Conservation (phyloP, 257 asterid species). For the Solanum gracilifrons region DNA sequence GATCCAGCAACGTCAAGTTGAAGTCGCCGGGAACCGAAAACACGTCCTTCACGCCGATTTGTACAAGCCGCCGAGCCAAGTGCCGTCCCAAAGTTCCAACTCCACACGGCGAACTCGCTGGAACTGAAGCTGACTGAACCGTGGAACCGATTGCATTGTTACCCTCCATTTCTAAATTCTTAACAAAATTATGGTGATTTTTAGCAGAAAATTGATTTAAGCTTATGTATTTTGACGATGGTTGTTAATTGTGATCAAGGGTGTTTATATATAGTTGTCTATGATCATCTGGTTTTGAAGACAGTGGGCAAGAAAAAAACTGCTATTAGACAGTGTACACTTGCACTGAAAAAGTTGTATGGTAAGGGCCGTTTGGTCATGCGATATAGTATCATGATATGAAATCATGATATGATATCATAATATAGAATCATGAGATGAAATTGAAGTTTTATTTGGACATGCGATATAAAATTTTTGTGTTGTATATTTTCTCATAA, state of each 20-base stretch:
- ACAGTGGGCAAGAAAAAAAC: slow-evolving; percentile 25
- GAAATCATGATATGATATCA: too few species aligned
- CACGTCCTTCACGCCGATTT: slow-evolving; percentile 58
- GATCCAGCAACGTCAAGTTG: slow-evolving; percentile 51
- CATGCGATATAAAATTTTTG: too few species aligned
- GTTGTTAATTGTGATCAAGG: neutral
- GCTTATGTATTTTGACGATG: neutral
- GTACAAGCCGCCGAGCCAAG: slow-evolving; percentile 59
- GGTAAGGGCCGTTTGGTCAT: too few species aligned
- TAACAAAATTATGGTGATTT: neutral
- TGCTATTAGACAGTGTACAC: neutral
- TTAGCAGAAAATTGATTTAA: neutral
- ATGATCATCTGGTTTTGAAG: neutral
- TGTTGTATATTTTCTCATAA: too few species aligned
- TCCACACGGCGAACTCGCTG: neutral
- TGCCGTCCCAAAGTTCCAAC: slow-evolving; percentile 46
- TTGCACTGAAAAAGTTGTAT: neutral
- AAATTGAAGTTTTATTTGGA: too few species aligned
- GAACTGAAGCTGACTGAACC: slow-evolving; percentile 2
- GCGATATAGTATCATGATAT: too few species aligned
- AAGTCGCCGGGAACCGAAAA: slow-evolving; percentile 80
- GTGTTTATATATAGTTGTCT: neutral
- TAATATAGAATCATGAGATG: too few species aligned
- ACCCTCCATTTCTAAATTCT: slow-evolving; percentile 19
- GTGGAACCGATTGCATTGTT: neutral